Evolutionary conservation across 805 yeast genomes (phyloP), one percentile per base, ranked within the genome.

Genomic region (Yamadazyma phyllophila): DNA sequence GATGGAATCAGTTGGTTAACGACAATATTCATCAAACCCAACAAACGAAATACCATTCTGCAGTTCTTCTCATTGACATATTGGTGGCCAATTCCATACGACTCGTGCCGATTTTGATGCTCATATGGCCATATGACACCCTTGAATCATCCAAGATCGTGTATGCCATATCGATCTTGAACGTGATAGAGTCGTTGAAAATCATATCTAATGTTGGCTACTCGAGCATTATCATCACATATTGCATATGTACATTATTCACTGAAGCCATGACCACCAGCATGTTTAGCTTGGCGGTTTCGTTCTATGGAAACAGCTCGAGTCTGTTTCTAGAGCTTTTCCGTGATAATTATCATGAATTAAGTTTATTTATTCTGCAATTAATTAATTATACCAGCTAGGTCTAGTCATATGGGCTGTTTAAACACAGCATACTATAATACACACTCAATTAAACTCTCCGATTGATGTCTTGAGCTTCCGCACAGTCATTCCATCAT

Each of bases 81-180:
- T 60, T 91, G 37, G 75, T 90, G 5, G 83, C 97, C 0, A 82
- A 88, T 36, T 81, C 88, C 0, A 83, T 92, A 33, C 88, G 86
- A 58, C 71, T 92, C 16, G 83, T 92, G 51, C 99, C 99, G 0
- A 85, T 94, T 14, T 73, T 94, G 29, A 92, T 92, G 91, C 71
- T 94, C 27, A 92, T 94, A 30, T 94, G 99, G 99, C 94, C 96
- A 0, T 94, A 94, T 58, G 97, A 94, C 59, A 78, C 86, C n/a
- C 73, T 84, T 1, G 72, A 85, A 2, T 83, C 85, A 0, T 76
- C 82, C 15, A 68, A 71, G 5, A 67, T 82, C 8, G 85, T 87
- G 26, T 77, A 77, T 47, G 69, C 80, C 53, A 76, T 83, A 2
- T 84, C 86, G 0, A 75, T 76, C 36, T 61, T 84, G 42, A 83